phyloP scores from a whole-genome alignment of 495 filamentous ascomycete species.

The Aspergillus haitiensis region DNA sequence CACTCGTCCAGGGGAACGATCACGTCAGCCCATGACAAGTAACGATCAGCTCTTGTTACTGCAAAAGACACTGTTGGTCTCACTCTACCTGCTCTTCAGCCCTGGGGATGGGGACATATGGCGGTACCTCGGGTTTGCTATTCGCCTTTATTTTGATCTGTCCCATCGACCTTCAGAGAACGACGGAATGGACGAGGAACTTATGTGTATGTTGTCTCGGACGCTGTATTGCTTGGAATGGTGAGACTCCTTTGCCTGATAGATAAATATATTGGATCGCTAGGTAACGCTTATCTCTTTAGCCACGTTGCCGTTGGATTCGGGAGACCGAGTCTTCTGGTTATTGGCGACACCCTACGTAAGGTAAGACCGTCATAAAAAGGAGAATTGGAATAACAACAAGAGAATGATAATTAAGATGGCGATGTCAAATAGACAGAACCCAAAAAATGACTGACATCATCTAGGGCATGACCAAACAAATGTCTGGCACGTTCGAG shows the following conservation, averaged over 20 bases:
- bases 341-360: neutral
- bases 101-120: neutral
- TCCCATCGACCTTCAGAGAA: neutral
- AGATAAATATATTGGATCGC: neutral
- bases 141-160: neutral
- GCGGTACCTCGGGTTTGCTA: slow-evolving; percentile 1
- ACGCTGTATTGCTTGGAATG: slow-evolving; percentile 1
- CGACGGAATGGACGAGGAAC: neutral
- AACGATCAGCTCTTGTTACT: neutral
- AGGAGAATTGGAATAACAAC: no score
- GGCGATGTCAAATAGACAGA: no score
- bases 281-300: neutral
- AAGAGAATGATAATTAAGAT: no score
- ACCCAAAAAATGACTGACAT: neutral
- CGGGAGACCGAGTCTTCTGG: neutral
- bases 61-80: neutral
- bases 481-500: neutral
- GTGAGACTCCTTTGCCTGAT: neutral
- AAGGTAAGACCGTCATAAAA: neutral
- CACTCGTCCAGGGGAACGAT: neutral
- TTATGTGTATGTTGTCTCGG: neutral
- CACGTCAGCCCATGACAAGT: neutral
- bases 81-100: neutral
- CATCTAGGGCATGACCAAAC: neutral
- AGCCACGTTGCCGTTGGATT: neutral